Evolutionary conservation across 148 eudicot species (phyloP).

Genomic region (Euryodendron excelsum): DNA sequence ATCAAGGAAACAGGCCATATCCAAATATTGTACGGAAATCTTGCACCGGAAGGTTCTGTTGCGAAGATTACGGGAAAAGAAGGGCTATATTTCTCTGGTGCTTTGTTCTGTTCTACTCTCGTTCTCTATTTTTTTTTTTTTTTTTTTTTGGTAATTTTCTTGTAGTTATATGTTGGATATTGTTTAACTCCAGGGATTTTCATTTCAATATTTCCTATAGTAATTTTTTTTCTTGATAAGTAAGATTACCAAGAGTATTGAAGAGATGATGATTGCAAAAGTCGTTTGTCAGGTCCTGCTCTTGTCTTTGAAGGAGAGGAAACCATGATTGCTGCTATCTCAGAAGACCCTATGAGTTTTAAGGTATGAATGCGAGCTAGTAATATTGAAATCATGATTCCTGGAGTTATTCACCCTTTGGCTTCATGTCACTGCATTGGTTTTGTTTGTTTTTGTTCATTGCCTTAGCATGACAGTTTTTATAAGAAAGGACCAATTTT

Average conservation of each 20-base stretch:
- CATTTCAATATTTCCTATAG: background rate
- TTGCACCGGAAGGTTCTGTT: conserved; percentile 96
- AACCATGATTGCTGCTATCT: conserved; percentile 80
- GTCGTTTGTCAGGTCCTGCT: conserved; percentile 64
- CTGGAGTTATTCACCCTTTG: too few relatives aligned
- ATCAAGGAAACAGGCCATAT: conserved; percentile 94
- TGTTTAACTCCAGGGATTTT: background rate
- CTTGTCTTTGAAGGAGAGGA: conserved; percentile 97
- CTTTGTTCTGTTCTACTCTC: conserved; percentile 10
- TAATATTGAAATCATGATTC: too few relatives aligned
- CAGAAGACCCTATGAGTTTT: conserved; percentile 69
- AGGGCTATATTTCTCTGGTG: conserved; percentile 88
- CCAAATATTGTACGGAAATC: conserved; percentile 80
- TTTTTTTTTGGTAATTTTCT: background rate
- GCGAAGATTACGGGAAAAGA: conserved; percentile 98
- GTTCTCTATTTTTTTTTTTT: background rate
- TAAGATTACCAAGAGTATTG: too few relatives aligned
- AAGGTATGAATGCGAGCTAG: conserved; percentile 76
- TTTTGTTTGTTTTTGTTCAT: too few relatives aligned
- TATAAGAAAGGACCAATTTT: too few relatives aligned
- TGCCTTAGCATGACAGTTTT: too few relatives aligned
- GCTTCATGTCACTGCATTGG: background rate
- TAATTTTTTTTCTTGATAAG: too few relatives aligned
- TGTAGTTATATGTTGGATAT: conserved; percentile 3
- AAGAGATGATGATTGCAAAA: too few relatives aligned